Percentiles rank a stretch among this genome's conserved stretches.
Conservation (phyloP, 169 alveolate genomes). For the Cardiosporidium cionae region DNA sequence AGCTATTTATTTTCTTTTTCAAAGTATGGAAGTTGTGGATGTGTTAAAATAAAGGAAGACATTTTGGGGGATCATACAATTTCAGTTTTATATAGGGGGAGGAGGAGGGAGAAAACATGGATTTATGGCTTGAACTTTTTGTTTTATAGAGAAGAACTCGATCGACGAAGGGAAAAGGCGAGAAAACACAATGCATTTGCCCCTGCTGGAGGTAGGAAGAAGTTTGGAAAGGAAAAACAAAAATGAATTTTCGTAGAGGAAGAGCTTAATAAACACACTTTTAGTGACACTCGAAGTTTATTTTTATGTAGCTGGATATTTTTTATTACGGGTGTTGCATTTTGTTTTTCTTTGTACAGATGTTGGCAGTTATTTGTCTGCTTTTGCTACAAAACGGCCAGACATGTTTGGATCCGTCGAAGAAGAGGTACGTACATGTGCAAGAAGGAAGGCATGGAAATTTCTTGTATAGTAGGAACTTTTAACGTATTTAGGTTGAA, state of each 20-base stretch:
- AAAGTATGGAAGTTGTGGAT: neutral
- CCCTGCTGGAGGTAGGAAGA: neutral
- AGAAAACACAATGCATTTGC: neutral
- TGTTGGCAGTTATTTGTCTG: constrained; percentile 72
- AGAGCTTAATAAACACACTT: too few relatives aligned
- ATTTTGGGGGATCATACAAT: neutral
- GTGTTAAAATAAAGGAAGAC: neutral
- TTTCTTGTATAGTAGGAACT: neutral
- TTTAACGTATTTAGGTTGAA: neutral
- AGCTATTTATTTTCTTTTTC: neutral
- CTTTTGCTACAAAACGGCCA: constrained; percentile 77
- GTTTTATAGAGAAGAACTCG: neutral
- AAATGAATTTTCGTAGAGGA: too few relatives aligned
- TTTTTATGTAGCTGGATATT: neutral
- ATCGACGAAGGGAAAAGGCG: neutral
- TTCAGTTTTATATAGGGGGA: neutral
- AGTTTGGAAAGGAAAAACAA: too few relatives aligned
- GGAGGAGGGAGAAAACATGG: neutral
- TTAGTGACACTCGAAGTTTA: too few relatives aligned
- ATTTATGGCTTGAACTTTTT: too few relatives aligned
- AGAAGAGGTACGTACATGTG: constrained; percentile 59
- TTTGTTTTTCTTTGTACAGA: constrained; percentile 72
- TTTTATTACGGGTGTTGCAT: constrained; percentile 29
- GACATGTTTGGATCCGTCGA: constrained; percentile 83
- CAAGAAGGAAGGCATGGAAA: neutral